Percentiles rank a stretch among this genome's conserved stretches.
Evolutionary conservation across 441 rosid species (phyloP).

Genomic region (Gossypium trilobum): DNA sequence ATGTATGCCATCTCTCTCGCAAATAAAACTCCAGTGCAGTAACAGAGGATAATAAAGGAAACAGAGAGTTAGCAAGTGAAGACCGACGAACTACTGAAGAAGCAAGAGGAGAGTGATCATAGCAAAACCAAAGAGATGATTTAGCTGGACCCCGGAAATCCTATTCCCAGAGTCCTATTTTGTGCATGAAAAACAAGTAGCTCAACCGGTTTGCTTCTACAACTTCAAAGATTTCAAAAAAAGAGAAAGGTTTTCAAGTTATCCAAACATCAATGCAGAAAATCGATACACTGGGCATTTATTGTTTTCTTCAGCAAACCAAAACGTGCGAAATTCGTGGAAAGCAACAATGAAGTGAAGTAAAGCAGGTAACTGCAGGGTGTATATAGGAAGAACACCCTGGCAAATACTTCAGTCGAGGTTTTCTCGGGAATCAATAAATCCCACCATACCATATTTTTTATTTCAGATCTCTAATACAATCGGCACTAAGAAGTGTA

Average conservation of each 20-base stretch:
- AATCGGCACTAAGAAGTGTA: background rate
- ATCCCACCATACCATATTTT: conserved; percentile 15
- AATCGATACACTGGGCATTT: background rate
- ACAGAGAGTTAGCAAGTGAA: background rate
- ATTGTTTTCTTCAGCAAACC: background rate
- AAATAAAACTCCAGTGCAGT: background rate
- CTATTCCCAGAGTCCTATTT: background rate
- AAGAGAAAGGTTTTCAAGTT: background rate
- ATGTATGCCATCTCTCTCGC: conserved; percentile 32
- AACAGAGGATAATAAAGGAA: background rate
- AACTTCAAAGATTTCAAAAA: background rate
- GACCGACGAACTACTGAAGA: background rate
- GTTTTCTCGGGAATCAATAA: conserved; percentile 20
- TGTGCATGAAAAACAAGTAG: background rate
- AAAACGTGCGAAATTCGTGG: background rate
- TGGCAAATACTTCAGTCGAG: conserved; percentile 15
- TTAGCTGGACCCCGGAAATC: conserved; percentile 7
- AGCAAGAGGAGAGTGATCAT: background rate
- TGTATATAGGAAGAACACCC: background rate
- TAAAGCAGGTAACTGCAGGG: background rate
- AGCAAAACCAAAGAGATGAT: background rate
- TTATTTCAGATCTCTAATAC: conserved; percentile 18
- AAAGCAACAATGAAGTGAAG: background rate
- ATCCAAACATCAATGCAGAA: background rate
- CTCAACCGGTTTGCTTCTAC: background rate